phyloP scores from a whole-genome alignment of 495 filamentous ascomycete genomes.

The Neurospora sp. region DNA sequence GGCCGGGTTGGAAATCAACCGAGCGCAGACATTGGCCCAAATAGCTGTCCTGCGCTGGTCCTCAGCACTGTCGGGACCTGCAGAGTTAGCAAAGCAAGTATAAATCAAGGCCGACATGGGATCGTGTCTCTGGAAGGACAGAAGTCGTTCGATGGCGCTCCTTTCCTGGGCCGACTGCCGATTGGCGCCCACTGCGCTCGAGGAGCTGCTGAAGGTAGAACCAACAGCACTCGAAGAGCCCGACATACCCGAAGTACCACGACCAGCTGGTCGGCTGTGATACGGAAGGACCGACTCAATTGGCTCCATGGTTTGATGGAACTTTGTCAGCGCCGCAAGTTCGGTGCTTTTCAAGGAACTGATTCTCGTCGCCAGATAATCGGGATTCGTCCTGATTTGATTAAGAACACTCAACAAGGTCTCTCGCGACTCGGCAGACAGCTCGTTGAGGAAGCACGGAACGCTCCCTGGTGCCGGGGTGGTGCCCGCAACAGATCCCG shows the following conservation, averaged over 20 bases:
- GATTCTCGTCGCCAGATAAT: conserved; percentile 77
- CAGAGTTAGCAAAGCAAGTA: conserved; percentile 80
- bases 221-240: conserved; percentile 5
- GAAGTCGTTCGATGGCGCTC: conserved; percentile 56
- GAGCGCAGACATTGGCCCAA: conserved; percentile 82
- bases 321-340: conserved; percentile 60
- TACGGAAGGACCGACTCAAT: conserved; percentile 74
- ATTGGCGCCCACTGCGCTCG: conserved; percentile 10
- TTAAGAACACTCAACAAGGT: conserved; percentile 70
- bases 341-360: conserved; percentile 62
- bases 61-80: conserved; percentile 67
- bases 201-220: conserved; percentile 9
- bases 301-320: conserved; percentile 65
- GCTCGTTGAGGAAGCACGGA: conserved; percentile 67
- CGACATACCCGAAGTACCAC: conserved; percentile 12
- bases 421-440: conserved; percentile 64
- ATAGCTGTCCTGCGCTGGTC: conserved; percentile 63
- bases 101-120: conserved; percentile 77
- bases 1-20: conserved; percentile 50
- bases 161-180: conserved; percentile 20
- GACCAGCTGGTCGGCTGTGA: conserved; percentile 43
- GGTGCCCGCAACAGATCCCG: conserved; percentile 27
- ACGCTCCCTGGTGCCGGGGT: conserved; percentile 34
- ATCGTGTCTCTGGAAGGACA: conserved; percentile 82
- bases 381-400: conserved; percentile 71